Base-by-base conservation (phyloP, 177 flowering plant species). In the Vitis hybrid region DNA sequence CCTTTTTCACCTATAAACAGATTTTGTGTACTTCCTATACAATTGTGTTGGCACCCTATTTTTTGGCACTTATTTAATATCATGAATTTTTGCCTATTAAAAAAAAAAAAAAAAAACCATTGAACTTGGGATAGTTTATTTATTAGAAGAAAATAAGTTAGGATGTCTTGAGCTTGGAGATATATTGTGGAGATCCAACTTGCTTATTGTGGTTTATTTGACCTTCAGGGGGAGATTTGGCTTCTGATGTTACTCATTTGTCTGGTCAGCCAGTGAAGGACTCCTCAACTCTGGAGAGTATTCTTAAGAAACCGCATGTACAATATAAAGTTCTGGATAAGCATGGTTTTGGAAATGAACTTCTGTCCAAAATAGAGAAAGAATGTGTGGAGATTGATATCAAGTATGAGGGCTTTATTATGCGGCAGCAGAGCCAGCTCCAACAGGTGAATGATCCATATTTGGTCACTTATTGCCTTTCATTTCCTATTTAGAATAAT, bases 351-450 rank as follows among this genome's bases (percentile, higher is more conserved):
- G 99, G 98, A 51, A 91, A 82, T 68, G 66, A 76, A 68, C 76
- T 65, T 56, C 83, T 95, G 31, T 83, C 92, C 9, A 86, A 81
- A 77, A 65, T 73, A 76, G 99, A 95, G 77, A 93, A 93, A 80
- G 83, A 85, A 62, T 93, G 99, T 76, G 89, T 95, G 4, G 98
- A 95, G 81, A 87, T 89, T 72, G 96, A 95, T 80, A 90, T 95
- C 68, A 93, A 91, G 75, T 93, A 95, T 59, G 99, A 91, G 80
- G 99, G 99, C 61, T 95, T 95, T 81, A 95, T 95, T 77, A 7
- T 65, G 45, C 91, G 99, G 14, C 98, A 95, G 81, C 85, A 87
- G 65, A 78, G 50, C 77, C 99, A 95, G 71, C 96, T 93, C 61
- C 86, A 84, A 73, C 94, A 93, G 93, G 99, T 92, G 12, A 61